phyloP scores from a whole-genome alignment of 2,329 filamentous ascomycete species.

The Colletotrichum eremochloae region DNA sequence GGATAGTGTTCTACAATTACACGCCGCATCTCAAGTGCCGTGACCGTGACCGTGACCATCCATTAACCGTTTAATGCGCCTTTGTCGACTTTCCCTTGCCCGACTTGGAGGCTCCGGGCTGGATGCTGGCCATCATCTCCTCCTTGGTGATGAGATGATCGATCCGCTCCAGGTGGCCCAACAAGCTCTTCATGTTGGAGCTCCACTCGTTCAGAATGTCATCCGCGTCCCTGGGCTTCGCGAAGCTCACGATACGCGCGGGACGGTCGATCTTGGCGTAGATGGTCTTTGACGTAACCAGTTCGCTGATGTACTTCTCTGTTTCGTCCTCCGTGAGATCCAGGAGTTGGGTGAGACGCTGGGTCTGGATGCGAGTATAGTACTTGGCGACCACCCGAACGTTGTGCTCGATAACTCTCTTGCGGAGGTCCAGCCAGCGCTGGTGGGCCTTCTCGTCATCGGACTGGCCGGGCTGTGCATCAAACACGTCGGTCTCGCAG shows the following conservation, averaged over 20 bases:
- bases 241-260: conserved; percentile 91
- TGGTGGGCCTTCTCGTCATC: conserved; percentile 84
- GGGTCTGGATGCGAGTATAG: conserved; percentile 97
- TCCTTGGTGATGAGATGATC: conserved; percentile 99
- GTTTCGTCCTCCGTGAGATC: conserved; percentile 96
- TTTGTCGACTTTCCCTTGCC: conserved; percentile 55
- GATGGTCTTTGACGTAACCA: conserved; percentile 97
- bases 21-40: conserved; percentile 20
- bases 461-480: conserved; percentile 72
- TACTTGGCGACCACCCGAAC: conserved; percentile 98
- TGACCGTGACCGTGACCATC: conserved; percentile 5
- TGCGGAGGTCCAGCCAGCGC: conserved; percentile 94
- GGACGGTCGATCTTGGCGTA: conserved; percentile 98
- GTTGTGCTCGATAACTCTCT: conserved; percentile 99
- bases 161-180: conserved; percentile 88
- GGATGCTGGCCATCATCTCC: conserved; percentile 99
- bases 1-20: conserved; percentile 42
- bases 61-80: conserved; percentile 48
- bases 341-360: conserved; percentile 88
- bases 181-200: conserved; percentile 94
- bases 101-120: conserved; percentile 66
- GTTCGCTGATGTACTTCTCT: conserved; percentile 97
- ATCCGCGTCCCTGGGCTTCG: conserved; percentile 93
- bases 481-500: conserved; percentile 91
- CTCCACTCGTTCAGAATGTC: conserved; percentile 99